These are phyloP conservation scores for Chaetomiaceae sp. DNA, from an alignment of 2,329 filamentous ascomycete genomes.

Conservation along the genomic window DNA sequence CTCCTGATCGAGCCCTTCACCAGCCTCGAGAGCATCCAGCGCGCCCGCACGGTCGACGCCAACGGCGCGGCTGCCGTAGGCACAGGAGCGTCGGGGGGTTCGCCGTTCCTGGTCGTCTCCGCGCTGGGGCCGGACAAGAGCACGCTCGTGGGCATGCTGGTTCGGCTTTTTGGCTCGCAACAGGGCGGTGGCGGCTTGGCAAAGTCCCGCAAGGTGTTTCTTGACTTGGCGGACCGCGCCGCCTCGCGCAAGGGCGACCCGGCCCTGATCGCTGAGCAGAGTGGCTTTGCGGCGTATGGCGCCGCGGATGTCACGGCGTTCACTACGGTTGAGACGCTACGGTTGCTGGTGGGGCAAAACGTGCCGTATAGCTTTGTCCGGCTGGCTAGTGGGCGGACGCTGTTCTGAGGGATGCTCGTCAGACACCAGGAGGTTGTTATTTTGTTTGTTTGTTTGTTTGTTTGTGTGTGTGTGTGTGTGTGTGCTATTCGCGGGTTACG, in stretches of 20 bases:
- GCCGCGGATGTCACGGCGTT: constrained; percentile 76
- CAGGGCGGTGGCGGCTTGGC: constrained; percentile 28
- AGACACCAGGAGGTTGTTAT: too few species aligned
- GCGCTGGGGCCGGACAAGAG: constrained; percentile 74
- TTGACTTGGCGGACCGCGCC: constrained; percentile 64
- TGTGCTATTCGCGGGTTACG: too few species aligned
- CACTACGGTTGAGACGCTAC: constrained; percentile 74
- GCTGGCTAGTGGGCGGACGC: constrained; percentile 53
- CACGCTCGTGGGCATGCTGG: constrained; percentile 67
- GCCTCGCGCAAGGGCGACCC: constrained; percentile 60
- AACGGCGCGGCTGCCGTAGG: constrained; percentile 19
- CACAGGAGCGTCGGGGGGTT: constrained; percentile 41
- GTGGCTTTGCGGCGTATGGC: constrained; percentile 74
- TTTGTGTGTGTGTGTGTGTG: not conserved
- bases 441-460: too few species aligned
- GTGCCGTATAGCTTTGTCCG: constrained; percentile 83
- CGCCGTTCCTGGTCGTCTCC: constrained; percentile 76
- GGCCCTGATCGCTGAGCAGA: constrained; percentile 61
- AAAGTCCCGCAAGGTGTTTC: constrained; percentile 63
- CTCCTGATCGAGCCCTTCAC: constrained; percentile 75
- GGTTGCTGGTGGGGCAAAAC: constrained; percentile 76
- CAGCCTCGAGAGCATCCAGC: constrained; percentile 58
- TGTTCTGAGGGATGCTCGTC: constrained; percentile 35
- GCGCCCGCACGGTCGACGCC: constrained; percentile 41
- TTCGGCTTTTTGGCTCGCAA: constrained; percentile 64